These are phyloP conservation scores for Aspergillus transmontanensis DNA, from an alignment of 2,329 filamentous ascomycete genomes.

Conservation along the genomic window DNA sequence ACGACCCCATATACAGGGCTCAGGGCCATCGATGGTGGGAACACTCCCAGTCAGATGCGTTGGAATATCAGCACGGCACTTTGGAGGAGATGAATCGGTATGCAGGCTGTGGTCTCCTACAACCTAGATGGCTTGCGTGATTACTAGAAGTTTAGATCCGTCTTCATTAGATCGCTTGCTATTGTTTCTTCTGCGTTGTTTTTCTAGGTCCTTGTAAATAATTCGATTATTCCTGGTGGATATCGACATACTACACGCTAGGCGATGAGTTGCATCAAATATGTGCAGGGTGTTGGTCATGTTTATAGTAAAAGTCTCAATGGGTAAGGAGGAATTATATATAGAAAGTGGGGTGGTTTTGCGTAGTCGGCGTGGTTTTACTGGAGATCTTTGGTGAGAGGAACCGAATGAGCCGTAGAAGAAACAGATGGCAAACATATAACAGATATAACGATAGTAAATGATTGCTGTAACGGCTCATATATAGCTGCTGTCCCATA, in stretches of 20 bases:
- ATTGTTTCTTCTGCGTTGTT: background rate
- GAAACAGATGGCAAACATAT: no score
- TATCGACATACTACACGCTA: background rate
- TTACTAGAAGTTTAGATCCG: background rate
- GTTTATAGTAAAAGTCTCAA: background rate
- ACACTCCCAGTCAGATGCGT: constrained; percentile 27
- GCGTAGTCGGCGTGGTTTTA: background rate
- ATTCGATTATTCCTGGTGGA: background rate
- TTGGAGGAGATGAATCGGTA: constrained; percentile 37
- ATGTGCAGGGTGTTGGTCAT: background rate
- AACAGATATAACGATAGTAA: no score
- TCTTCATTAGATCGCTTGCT: background rate
- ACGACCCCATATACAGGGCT: constrained; percentile 42
- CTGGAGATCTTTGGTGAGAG: no score
- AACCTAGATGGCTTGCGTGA: background rate
- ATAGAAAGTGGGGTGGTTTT: background rate
- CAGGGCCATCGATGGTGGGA: constrained; percentile 44
- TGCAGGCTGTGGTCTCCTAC: constrained; percentile 21
- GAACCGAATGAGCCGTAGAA: no score
- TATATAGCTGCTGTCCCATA: no score
- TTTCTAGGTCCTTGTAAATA: background rate
- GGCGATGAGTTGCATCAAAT: background rate
- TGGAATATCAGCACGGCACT: constrained; percentile 43
- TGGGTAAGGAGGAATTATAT: background rate
- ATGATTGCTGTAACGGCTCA: no score